Base-by-base conservation (phyloP, 257 asterid genomes). In the Buddleja alternifolia region DNA sequence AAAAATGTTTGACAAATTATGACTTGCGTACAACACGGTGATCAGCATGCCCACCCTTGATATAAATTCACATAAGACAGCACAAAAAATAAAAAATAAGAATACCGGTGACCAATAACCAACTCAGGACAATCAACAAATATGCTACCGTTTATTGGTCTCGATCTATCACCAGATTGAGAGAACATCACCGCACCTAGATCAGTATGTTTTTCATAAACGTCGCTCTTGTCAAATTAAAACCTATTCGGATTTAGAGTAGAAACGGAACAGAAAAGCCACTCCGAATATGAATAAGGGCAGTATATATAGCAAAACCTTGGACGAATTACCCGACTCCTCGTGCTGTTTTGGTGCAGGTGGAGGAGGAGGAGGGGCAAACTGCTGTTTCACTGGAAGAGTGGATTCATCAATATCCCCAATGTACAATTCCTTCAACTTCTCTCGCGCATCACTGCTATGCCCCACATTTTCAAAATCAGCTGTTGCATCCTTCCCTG, bases 381-480 rank as follows among this genome's bases (percentile, higher is more conserved):
- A 11, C 11, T 41, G 58, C 6, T 4, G 69, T 6, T 12, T 17
- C 23, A 11, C 47, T 0, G 93, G 96, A 63, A 84, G 66, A 14
- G 91, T 86, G 25, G 78, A 77, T 53, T 45, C 59, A 36, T 86
- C 93, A 15, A 88, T 47, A 6, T 79, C 71, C 11, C 96, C 96
- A 12, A 88, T 36, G 51, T 58, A 67, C 58, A 59, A 77, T 23
- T 78, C 78, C 50, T 79, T 65, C 88, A 81, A 56, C 68, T 61
- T 8, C 19, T 66, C 83, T 63, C 60, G 65, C 0, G 96, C 96
- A 32, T 82, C 82, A 6, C 77, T 63, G 56, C 89, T 88, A 48
- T 88, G 96, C 14, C 91, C 87, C 0, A 86, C 83, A 14, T 86
- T 93, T 73, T 86, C 93, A 73, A 84, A 88, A 58, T 86, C 90